Evolutionary conservation across 805 yeast species (phyloP), one percentile per base, ranked within the genome.

Genomic region (Metschnikowia colocasiae): DNA sequence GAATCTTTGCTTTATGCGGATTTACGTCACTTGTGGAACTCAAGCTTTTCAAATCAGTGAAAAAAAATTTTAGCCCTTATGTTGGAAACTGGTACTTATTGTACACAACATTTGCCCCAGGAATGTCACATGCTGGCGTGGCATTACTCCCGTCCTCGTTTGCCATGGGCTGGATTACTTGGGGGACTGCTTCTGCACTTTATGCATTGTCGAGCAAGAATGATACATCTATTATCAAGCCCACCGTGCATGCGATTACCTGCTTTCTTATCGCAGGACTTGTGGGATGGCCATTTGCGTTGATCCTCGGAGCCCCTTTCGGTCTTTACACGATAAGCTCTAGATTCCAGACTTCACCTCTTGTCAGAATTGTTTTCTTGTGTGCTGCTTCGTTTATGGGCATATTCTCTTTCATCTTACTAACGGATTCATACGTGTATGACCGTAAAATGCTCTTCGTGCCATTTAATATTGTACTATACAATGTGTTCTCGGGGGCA

Each of bases 221-320:
- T 33, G 40, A 49, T 8, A 3, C 27, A 6, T 39, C 42, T 9
- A 44, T 43, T 9, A 49, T 55, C 12, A 32, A 44, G 6, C 52
- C 57, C 12, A 44, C 51, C 9, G 45, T 48, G 12, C 48, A 40
- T 25, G 51, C 55, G 8, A 49, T 51, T 27, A 13, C 71, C 1
- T 75, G 75, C 71, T 69, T 75, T 31, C 64, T 78, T 18, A 52
- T 85, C n/a, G 95, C 90, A 4, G 92, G 92, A 0, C 59, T 91
- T 2, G 52, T 86, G 26, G 97, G 97, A 1, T 92, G 97, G 97
- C 97, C 97, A 1, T 92, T 91, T 63, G 79, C 84, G 0, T 64
- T 87, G 47, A 81, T 77, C 0, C 63, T 89, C 47, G 81, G 82
- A 1, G 53, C 78, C 1, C 94, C 96, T 1, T 73, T 82, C 47